phyloP scores from a whole-genome alignment of 2,329 filamentous ascomycete species.

The Trichoderma breve region DNA sequence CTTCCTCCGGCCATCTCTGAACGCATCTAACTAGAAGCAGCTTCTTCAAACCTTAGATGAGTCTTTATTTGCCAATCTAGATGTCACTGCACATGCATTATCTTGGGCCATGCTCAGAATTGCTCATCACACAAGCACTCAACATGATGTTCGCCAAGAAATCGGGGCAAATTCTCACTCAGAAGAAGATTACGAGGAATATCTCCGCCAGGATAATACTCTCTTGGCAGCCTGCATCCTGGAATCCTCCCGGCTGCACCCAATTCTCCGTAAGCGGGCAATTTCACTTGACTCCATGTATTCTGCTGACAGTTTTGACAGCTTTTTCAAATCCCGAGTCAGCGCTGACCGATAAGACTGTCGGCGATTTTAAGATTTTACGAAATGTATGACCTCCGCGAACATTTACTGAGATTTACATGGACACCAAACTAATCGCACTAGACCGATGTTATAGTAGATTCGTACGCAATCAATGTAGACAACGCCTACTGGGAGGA shows the following conservation, averaged over 20 bases:
- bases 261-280: conserved; percentile 10
- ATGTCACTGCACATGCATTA: conserved; percentile 15
- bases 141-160: neutral
- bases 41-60: conserved; percentile 21
- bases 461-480: conserved; percentile 20
- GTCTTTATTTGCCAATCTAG: conserved; percentile 18
- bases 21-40: neutral
- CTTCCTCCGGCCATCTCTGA: neutral
- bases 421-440: neutral
- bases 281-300: neutral
- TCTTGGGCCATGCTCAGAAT: conserved; percentile 11
- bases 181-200: neutral
- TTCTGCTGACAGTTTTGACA: neutral
- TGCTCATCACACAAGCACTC: neutral
- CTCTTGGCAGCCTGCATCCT: conserved; percentile 10
- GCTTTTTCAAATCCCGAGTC: neutral
- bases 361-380: neutral
- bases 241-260: conserved; percentile 18
- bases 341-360: neutral
- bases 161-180: neutral
- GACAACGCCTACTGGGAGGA: conserved; percentile 18
- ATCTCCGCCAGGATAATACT: conserved; percentile 8
- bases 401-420: neutral
- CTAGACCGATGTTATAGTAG: conserved; percentile 19
- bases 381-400: neutral